Percentiles rank a stretch among this genome's conserved stretches.
Evolutionary conservation across 805 yeast species (phyloP).

Genomic region (Limtongia smithiae): DNA sequence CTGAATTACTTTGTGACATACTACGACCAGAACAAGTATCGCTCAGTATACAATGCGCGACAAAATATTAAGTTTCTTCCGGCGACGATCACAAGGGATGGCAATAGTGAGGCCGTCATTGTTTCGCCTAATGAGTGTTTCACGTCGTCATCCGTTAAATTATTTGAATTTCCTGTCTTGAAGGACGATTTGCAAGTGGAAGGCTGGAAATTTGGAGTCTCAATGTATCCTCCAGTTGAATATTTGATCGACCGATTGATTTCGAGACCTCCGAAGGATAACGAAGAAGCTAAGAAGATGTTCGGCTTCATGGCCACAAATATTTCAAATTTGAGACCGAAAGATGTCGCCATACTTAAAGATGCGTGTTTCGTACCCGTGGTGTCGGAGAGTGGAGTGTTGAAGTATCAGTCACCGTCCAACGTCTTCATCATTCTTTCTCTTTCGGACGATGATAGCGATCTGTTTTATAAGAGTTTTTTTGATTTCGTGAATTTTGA

Average conservation of each 20-base stretch:
- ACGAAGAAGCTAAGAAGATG: constrained; percentile 29
- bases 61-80: constrained; percentile 22
- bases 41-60: constrained; percentile 10
- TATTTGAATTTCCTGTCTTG: constrained; percentile 37
- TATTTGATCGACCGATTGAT: constrained; percentile 28
- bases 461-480: constrained; percentile 28
- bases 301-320: constrained; percentile 35
- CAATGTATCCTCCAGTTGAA: constrained; percentile 31
- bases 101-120: constrained; percentile 5
- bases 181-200: constrained; percentile 26
- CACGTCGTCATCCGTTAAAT: constrained; percentile 22
- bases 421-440: constrained; percentile 25
- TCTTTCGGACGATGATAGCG: constrained; percentile 1
- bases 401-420: constrained; percentile 29
- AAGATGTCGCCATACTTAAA: constrained; percentile 27
- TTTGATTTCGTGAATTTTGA: constrained; percentile 34
- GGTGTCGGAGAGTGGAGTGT: constrained; percentile 3
- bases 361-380: constrained; percentile 35
- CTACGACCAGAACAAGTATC: constrained; percentile 31
- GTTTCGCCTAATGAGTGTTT: constrained; percentile 23
- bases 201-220: constrained; percentile 37
- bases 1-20: constrained; percentile 34
- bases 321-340: constrained; percentile 26
- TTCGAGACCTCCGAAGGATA: constrained; percentile 29
- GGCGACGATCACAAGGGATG: constrained; percentile 21